A percentile compares a stretch with the other conserved stretches of the same genome.
Evolutionary conservation across 1,284 basidiomycete genomes (phyloP).

Genomic region (Puccinia triticina): DNA sequence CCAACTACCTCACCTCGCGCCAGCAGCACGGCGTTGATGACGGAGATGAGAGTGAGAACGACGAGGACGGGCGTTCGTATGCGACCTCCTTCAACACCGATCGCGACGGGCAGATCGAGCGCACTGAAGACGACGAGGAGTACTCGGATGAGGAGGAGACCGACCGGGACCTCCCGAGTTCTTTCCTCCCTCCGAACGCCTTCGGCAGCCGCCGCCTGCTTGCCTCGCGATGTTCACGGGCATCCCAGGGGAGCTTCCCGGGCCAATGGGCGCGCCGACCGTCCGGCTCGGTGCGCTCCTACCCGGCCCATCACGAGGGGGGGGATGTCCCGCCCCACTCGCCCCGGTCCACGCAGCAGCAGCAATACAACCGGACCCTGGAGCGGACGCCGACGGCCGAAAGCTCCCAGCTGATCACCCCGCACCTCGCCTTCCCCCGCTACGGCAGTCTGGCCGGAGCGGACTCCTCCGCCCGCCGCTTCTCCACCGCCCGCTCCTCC

Average conservation of each 20-base stretch:
- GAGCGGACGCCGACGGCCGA: conserved; percentile 17
- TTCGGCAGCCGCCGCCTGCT: conserved; percentile 15
- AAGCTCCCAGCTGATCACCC: background rate
- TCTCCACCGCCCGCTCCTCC: conserved; percentile 27
- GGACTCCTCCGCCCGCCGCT: conserved; percentile 1
- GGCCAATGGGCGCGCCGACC: conserved; percentile 14
- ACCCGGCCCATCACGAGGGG: background rate
- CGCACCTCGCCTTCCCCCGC: background rate
- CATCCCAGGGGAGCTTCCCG: background rate
- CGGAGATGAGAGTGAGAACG: conserved; percentile 22
- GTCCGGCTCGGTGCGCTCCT: background rate
- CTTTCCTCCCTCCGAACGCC: conserved; percentile 24
- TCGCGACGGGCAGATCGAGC: conserved; percentile 8
- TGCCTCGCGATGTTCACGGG: background rate
- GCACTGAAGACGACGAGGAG: background rate
- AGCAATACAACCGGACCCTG: background rate
- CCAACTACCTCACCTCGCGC: conserved; percentile 22
- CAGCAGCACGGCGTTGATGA: conserved; percentile 7
- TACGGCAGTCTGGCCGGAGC: conserved; percentile 1
- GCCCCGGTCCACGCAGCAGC: background rate
- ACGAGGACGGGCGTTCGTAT: conserved; percentile 8
- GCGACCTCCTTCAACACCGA: conserved; percentile 22
- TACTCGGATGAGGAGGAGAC: conserved; percentile 8
- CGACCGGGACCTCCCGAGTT: conserved; percentile 15
- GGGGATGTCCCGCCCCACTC: background rate